Evolutionary conservation across 352 stramenopile genomes (phyloP), one percentile per base, ranked within the genome.

Genomic region (Thalassiosira hispida): DNA sequence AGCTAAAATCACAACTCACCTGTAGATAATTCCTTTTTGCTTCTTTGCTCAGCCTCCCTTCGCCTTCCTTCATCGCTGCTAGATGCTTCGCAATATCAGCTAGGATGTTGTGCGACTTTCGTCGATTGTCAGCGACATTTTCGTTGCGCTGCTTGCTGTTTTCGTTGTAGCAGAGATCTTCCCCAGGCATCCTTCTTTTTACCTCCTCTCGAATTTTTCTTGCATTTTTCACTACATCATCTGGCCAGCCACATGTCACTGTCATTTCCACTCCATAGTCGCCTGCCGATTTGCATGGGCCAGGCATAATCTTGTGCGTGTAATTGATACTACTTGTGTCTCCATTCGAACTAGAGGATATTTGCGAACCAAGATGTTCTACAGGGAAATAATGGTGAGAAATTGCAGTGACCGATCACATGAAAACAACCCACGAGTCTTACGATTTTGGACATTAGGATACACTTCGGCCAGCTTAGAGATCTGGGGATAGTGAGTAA

Each of bases 401-500:
- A n/a, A n/a, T n/a, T n/a, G n/a, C n/a, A n/a, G n/a, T n/a, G n/a
- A n/a, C n/a, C n/a, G n/a, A n/a, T n/a, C n/a, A n/a, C n/a, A n/a
- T n/a, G n/a, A n/a, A n/a, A n/a, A n/a, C n/a, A n/a, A n/a, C n/a
- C n/a, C n/a, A n/a, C n/a, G n/a, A n/a, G n/a, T n/a, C n/a, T n/a
- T n/a, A n/a, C n/a, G 79, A 74, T 92, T 92, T 52, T 90, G 77
- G 33, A 94, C 87, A 55, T 83, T 82, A n/a, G 81, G 60, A 73
- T 95, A 95, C 9, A 91, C 71, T n/a, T 89, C 66, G 18, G 68
- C 84, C 29, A 96, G 71, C 76, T 98, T 95, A 0, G 95, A 94
- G 9, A 99, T 84, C 52, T 98, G 97, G 57, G 97, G 97, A 83
- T 99, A 99, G 78, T 99, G 98, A 1, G 98, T 99, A 8, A 98